Evolutionary conservation across 1,284 basidiomycete species (phyloP).

Genomic region (Apiotrichum gracile): DNA sequence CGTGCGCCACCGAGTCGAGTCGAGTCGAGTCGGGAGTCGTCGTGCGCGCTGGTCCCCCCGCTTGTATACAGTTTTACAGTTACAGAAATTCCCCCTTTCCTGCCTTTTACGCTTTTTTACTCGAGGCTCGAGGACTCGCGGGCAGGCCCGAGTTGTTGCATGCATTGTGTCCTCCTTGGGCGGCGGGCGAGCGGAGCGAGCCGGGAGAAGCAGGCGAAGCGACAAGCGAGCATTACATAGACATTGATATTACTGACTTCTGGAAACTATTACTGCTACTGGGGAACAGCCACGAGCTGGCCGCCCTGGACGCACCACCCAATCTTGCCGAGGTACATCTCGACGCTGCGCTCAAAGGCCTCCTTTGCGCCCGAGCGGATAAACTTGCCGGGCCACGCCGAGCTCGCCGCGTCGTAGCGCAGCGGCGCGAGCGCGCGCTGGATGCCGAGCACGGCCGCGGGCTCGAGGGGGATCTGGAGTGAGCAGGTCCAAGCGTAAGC

Average conservation of each 20-base stretch:
- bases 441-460: slow-evolving; percentile 28
- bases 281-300: background rate
- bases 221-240: no score
- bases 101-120: background rate
- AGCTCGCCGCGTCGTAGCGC: slow-evolving; percentile 34
- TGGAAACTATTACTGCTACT: no score
- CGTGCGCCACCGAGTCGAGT: no score
- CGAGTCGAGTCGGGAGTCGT: no score
- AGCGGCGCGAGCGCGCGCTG: slow-evolving; percentile 18
- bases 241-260: no score
- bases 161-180: no score
- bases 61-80: background rate
- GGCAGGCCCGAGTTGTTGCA: no score
- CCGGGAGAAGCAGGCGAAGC: no score
- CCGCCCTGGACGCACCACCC: slow-evolving; percentile 23
- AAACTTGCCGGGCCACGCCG: slow-evolving; percentile 39
- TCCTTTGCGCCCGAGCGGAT: slow-evolving; percentile 33
- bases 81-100: background rate
- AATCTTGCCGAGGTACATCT: slow-evolving; percentile 26
- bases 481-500: no score
- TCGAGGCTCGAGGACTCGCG: no score
- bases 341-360: slow-evolving; percentile 29
- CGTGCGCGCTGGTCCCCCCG: background rate
- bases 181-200: no score
- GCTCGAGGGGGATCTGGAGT: slow-evolving; percentile 39